phyloP scores from a whole-genome alignment of 129 eudicot species.

The Sambucus nigra region DNA sequence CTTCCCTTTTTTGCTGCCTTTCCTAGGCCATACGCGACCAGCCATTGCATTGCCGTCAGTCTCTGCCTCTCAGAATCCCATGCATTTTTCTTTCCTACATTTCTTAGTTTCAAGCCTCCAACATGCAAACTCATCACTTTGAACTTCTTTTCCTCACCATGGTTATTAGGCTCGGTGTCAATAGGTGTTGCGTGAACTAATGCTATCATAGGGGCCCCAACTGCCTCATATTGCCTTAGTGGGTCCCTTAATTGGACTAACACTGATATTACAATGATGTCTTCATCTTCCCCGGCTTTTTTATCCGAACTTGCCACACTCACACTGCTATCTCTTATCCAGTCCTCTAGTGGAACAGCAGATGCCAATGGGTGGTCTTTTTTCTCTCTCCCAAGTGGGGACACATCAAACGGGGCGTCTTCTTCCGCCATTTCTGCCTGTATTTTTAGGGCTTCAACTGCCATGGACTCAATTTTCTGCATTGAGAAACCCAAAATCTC shows the following conservation, averaged over 20 bases:
- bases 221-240: constrained; percentile 72
- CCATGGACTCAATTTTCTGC: constrained; percentile 85
- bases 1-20: constrained; percentile 63
- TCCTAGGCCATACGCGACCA: constrained; percentile 68
- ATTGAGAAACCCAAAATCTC: constrained; percentile 55
- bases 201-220: constrained; percentile 74
- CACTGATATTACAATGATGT: constrained; percentile 35
- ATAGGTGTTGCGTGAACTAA: constrained; percentile 40
- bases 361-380: constrained; percentile 26
- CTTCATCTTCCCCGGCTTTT: constrained; percentile 16
- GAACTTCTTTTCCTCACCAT: constrained; percentile 51
- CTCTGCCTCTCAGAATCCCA: constrained; percentile 91
- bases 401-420: constrained; percentile 76
- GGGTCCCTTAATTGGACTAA: constrained; percentile 77
- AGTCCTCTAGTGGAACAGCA: constrained; percentile 68
- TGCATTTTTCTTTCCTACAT: constrained; percentile 37
- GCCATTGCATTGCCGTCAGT: constrained; percentile 88
- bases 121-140: constrained; percentile 52
- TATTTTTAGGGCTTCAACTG: constrained; percentile 63
- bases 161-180: constrained; percentile 18
- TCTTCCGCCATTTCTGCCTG: constrained; percentile 70
- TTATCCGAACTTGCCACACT: constrained; percentile 5
- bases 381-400: constrained; percentile 33
- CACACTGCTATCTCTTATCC: constrained; percentile 37
- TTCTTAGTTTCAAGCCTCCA: constrained; percentile 67